phyloP scores from a whole-genome alignment of 306 rosid genomes.

The Ziziphus jujuba region DNA sequence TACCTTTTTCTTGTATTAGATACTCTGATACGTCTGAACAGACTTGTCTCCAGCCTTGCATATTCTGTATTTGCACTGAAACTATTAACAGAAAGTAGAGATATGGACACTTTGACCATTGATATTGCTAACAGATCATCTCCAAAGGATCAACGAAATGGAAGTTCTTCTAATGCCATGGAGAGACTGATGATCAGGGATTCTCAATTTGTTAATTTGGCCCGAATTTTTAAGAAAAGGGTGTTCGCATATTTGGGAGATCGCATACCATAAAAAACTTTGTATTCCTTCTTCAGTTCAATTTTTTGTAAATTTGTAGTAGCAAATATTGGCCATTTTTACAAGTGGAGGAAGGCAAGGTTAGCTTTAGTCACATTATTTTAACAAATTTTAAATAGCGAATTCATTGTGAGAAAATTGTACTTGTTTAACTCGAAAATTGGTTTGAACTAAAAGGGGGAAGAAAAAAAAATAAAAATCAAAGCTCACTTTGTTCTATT shows the following conservation, averaged over 20 bases:
- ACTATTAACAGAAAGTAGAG: slow-evolving; percentile 55
- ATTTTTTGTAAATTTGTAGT: slow-evolving; percentile 17
- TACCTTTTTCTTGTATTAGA: background rate
- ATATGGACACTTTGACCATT: slow-evolving; percentile 63
- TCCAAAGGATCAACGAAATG: slow-evolving; percentile 32
- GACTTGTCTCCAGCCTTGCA: slow-evolving; percentile 66
- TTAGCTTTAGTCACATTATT: too few species aligned
- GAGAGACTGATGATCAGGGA: slow-evolving; percentile 43
- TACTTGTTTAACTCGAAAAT: too few species aligned
- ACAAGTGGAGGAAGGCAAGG: too few species aligned
- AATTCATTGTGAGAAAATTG: too few species aligned
- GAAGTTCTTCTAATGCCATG: slow-evolving; percentile 34
- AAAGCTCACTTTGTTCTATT: too few species aligned
- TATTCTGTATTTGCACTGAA: slow-evolving; percentile 58
- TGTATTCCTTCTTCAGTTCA: background rate
- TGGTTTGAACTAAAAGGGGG: too few species aligned
- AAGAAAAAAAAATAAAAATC: too few species aligned
- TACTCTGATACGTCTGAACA: slow-evolving; percentile 67
- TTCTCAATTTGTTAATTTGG: slow-evolving; percentile 68
- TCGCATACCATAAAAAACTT: slow-evolving; percentile 23
- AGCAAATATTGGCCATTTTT: too few species aligned
- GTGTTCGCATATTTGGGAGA: slow-evolving; percentile 63
- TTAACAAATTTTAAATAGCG: too few species aligned
- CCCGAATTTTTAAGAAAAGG: slow-evolving; percentile 65
- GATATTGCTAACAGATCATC: slow-evolving; percentile 71